These are phyloP conservation scores for Cyberlindnera xylosilytica DNA, from an alignment of 805 yeast species.

Conservation along the genomic window DNA sequence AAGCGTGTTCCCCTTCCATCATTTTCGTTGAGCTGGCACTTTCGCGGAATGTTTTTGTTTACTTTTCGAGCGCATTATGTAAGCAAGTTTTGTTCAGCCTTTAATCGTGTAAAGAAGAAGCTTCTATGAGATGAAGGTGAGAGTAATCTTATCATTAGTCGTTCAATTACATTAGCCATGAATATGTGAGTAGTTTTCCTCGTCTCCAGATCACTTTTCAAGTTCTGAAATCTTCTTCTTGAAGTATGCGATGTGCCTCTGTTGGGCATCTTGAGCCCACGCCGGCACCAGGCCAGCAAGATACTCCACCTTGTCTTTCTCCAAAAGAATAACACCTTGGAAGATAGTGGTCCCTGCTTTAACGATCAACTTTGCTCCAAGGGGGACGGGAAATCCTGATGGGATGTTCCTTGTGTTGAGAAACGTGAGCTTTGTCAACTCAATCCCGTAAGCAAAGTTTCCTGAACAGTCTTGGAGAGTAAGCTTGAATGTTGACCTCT, in stretches of 20 bases:
- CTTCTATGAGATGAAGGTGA: no score
- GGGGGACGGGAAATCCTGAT: conserved; percentile 36
- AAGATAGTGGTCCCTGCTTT: conserved; percentile 43
- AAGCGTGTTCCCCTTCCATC: background rate
- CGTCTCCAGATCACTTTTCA: no score
- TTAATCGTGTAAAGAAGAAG: no score
- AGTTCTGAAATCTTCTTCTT: conserved; percentile 1
- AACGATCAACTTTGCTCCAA: conserved; percentile 59
- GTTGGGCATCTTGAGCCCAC: conserved; percentile 36
- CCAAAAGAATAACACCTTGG: conserved; percentile 42
- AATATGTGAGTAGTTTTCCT: no score
- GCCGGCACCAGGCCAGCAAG: conserved; percentile 37
- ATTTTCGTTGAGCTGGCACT: conserved; percentile 7
- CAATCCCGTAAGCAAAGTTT: conserved; percentile 54
- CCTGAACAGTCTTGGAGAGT: conserved; percentile 54
- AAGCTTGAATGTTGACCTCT: conserved; percentile 42
- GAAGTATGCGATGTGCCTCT: conserved; percentile 30
- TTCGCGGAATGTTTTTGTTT: conserved; percentile 13
- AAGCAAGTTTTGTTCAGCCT: no score
- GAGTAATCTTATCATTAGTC: no score
- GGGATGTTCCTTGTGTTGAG: conserved; percentile 28
- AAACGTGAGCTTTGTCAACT: conserved; percentile 50
- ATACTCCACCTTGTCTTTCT: conserved; percentile 28
- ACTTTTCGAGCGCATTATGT: conserved; percentile 1
- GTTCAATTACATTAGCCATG: no score